A percentile compares a stretch with the other conserved stretches of the same genome.
These are phyloP conservation scores for Cladosporium sp. DNA, from an alignment of 2,329 filamentous ascomycete species.

Conservation along the genomic window DNA sequence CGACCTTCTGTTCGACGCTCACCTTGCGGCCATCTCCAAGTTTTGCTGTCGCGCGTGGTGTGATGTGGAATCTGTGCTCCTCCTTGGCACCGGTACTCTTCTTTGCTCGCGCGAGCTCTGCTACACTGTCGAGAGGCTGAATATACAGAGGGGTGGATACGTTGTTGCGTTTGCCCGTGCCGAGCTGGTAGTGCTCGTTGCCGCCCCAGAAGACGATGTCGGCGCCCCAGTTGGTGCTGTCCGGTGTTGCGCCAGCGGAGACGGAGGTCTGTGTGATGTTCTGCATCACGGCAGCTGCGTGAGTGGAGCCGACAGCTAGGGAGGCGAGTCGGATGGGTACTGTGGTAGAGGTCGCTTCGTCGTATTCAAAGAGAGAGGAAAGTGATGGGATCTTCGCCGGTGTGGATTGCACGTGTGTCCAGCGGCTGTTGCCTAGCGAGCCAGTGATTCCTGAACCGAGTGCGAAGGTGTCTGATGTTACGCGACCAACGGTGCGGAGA, in stretches of 20 bases:
- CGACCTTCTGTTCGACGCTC: slow-evolving; percentile 80
- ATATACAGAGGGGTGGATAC: slow-evolving; percentile 75
- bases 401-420: slow-evolving; percentile 80
- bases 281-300: slow-evolving; percentile 79
- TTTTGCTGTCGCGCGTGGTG: slow-evolving; percentile 70
- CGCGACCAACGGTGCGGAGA: slow-evolving; percentile 52
- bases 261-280: slow-evolving; percentile 65
- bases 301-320: slow-evolving; percentile 75
- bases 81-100: slow-evolving; percentile 62
- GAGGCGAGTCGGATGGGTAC: slow-evolving; percentile 76
- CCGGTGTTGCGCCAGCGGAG: slow-evolving; percentile 52
- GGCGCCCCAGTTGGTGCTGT: slow-evolving; percentile 83
- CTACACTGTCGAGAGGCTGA: slow-evolving; percentile 68
- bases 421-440: slow-evolving; percentile 78
- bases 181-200: slow-evolving; percentile 91
- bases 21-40: slow-evolving; percentile 68
- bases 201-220: slow-evolving; percentile 94
- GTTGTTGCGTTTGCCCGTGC: slow-evolving; percentile 87
- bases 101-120: slow-evolving; percentile 62
- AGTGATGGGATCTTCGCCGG: slow-evolving; percentile 81
- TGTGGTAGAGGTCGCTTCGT: slow-evolving; percentile 68
- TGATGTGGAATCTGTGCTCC: slow-evolving; percentile 76
- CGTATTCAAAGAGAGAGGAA: slow-evolving; percentile 82
- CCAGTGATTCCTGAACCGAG: slow-evolving; percentile 86
- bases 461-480: slow-evolving; percentile 79